Evolutionary conservation across 2,329 filamentous ascomycete species (phyloP).

Genomic region (Paecilomyces dactylethromorphus): DNA sequence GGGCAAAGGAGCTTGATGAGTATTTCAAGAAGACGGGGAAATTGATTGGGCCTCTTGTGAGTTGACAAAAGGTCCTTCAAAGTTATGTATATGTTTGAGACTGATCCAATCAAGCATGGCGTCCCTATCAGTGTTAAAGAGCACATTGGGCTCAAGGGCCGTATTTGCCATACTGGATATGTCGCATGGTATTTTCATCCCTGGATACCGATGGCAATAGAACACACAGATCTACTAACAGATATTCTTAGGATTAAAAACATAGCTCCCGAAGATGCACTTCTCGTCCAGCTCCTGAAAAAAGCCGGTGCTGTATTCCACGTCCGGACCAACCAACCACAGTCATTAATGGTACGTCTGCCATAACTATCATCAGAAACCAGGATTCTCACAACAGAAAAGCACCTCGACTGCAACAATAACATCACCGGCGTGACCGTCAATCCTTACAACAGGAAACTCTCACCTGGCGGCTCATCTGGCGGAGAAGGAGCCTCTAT

Average conservation of each 20-base stretch:
- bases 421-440: slow-evolving; percentile 34
- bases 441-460: slow-evolving; percentile 35
- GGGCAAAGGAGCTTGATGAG: slow-evolving; percentile 26
- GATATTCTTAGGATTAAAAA: slow-evolving; percentile 24
- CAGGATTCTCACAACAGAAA: slow-evolving; percentile 3
- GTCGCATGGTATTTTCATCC: slow-evolving; percentile 21
- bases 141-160: slow-evolving; percentile 53
- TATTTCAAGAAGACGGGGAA: slow-evolving; percentile 30
- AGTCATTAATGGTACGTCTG: slow-evolving; percentile 30
- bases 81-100: neutral
- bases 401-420: slow-evolving; percentile 33
- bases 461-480: slow-evolving; percentile 37
- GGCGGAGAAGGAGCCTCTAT: slow-evolving; percentile 40
- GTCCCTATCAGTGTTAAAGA: slow-evolving; percentile 56
- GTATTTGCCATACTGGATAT: slow-evolving; percentile 28
- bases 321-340: slow-evolving; percentile 38
- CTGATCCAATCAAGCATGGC: slow-evolving; percentile 32
- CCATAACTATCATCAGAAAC: neutral
- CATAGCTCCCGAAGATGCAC: slow-evolving; percentile 27
- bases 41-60: slow-evolving; percentile 41
- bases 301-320: slow-evolving; percentile 37
- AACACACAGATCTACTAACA: slow-evolving; percentile 10
- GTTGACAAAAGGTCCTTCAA: neutral
- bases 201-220: slow-evolving; percentile 20
- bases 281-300: slow-evolving; percentile 23